Conservation (phyloP, 2,329 filamentous ascomycete species). For the Colletotrichum sansevieriae region DNA sequence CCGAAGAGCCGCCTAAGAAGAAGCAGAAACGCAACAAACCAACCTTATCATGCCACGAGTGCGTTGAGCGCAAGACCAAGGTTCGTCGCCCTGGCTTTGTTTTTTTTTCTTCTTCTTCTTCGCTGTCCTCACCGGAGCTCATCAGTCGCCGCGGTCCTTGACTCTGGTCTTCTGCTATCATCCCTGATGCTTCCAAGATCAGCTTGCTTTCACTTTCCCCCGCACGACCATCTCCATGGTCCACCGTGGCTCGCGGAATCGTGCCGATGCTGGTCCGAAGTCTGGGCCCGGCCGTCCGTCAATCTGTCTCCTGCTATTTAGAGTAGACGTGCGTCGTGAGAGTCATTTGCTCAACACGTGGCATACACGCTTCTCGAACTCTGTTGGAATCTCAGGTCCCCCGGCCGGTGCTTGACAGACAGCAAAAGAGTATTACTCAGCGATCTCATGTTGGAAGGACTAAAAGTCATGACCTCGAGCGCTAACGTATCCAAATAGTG, state of each 20-base stretch:
- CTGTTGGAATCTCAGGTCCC: not conserved
- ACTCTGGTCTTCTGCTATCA: not conserved
- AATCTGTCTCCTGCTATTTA: not conserved
- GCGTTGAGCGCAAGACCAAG: slow-evolving; percentile 86
- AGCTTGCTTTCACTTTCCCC: not conserved
- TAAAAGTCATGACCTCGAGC: not conserved
- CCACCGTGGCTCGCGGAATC: slow-evolving; percentile 2
- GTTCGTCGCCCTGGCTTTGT: slow-evolving; percentile 56
- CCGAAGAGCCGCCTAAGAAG: slow-evolving; percentile 65
- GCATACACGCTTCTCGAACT: slow-evolving; percentile 7
- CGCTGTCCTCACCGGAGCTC: not conserved
- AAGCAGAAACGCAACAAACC: slow-evolving; percentile 90
- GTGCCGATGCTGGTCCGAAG: slow-evolving; percentile 1
- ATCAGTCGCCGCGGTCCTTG: not conserved
- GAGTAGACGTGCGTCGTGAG: not conserved
- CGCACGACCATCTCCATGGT: slow-evolving; percentile 6
- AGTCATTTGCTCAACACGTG: not conserved
- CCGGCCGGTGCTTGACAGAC: slow-evolving; percentile 1
- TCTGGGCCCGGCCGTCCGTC: not conserved
- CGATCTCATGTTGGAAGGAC: slow-evolving; percentile 1
- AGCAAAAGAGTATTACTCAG: not conserved
- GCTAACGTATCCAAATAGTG: slow-evolving; percentile 63
- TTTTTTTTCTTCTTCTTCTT: slow-evolving; percentile 7
- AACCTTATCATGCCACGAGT: slow-evolving; percentile 82
- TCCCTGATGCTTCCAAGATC: not conserved